phyloP scores from a whole-genome alignment of 768 basidiomycete species.

The Termitomyces sp. region DNA sequence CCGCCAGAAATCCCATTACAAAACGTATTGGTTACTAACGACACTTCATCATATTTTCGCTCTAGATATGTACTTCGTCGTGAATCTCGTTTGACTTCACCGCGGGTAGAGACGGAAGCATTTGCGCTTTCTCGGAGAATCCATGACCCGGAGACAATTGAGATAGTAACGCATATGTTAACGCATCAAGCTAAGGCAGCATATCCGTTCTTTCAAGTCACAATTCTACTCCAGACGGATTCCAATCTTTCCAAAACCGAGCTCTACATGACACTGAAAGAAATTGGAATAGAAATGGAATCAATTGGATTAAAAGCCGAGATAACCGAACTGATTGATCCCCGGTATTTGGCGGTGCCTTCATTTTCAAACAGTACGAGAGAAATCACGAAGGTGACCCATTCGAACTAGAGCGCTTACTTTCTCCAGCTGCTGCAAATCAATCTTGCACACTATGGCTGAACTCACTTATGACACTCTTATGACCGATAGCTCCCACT shows the following conservation, averaged over 20 bases:
- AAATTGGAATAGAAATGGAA: neutral
- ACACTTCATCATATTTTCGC: neutral
- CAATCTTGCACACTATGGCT: constrained; percentile 43
- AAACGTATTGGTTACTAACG: neutral
- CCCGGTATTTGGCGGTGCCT: neutral
- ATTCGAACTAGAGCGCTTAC: neutral
- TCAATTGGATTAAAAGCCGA: neutral
- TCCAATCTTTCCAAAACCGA: neutral
- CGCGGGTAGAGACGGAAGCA: neutral
- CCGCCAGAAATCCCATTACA: constrained; percentile 1
- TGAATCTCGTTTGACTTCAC: neutral
- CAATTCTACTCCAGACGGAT: neutral
- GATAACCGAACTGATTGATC: constrained; percentile 1
- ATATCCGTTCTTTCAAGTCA: too few relatives aligned
- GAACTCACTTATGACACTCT: constrained; percentile 77
- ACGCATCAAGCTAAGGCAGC: neutral
- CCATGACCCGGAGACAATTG: neutral
- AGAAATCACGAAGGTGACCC: neutral
- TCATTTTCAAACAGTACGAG: neutral
- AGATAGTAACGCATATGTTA: neutral
- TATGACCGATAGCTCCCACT: constrained; percentile 74
- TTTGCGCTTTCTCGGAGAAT: neutral
- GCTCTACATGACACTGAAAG: neutral
- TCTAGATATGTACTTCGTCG: neutral
- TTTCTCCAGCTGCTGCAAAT: neutral